phyloP scores from a whole-genome alignment of 1,284 basidiomycete species.

The Sanghuangporus sanghuang region DNA sequence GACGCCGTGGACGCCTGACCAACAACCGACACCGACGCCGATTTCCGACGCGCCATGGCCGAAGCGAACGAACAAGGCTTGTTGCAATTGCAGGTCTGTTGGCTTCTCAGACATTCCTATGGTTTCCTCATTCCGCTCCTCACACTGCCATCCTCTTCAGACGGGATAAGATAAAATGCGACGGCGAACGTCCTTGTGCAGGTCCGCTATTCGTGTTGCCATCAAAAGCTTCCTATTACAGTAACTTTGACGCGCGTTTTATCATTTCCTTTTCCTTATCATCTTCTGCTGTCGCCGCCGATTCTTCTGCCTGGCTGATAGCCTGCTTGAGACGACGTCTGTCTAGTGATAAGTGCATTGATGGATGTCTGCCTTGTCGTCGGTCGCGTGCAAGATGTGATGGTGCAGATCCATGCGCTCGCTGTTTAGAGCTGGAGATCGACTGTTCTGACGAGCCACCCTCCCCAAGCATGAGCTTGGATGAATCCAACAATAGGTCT shows the following conservation, averaged over 20 bases:
- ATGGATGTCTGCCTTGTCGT: slow-evolving; percentile 48
- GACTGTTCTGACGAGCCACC: slow-evolving; percentile 37
- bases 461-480: slow-evolving; percentile 9
- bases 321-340: slow-evolving; percentile 50
- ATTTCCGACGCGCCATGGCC: slow-evolving; percentile 5
- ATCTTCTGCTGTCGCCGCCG: neutral
- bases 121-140: neutral
- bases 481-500: slow-evolving; percentile 22
- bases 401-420: slow-evolving; percentile 49
- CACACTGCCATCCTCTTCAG: slow-evolving; percentile 26
- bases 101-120: neutral
- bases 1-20: neutral
- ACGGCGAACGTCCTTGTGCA: slow-evolving; percentile 33
- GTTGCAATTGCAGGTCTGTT: slow-evolving; percentile 14
- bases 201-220: slow-evolving; percentile 28
- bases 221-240: neutral
- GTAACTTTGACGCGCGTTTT: neutral
- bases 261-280: neutral
- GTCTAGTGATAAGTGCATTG: slow-evolving; percentile 40
- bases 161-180: slow-evolving; percentile 54
- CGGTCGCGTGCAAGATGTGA: slow-evolving; percentile 51
- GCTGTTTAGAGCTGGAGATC: slow-evolving; percentile 39
- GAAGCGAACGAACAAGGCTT: slow-evolving; percentile 11
- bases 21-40: neutral
- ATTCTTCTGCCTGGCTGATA: neutral